Percentiles rank a stretch among this genome's conserved stretches.
These are phyloP conservation scores for Solanum tacnaense DNA, from an alignment of 257 asterid species.

Conservation along the genomic window DNA sequence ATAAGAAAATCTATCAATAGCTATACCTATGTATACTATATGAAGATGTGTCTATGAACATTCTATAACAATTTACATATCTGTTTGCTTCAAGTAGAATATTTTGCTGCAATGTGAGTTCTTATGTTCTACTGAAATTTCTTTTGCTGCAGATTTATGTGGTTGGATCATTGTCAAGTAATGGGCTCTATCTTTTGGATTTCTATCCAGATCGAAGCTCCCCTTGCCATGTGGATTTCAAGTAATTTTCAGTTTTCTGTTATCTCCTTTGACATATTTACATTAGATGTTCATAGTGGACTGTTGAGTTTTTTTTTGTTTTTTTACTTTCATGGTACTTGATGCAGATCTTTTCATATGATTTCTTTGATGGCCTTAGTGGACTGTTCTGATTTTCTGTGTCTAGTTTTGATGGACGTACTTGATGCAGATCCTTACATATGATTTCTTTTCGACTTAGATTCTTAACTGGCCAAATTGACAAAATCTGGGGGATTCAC, in stretches of 20 bases:
- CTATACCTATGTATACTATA: neutral
- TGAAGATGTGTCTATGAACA: neutral
- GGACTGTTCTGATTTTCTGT: neutral
- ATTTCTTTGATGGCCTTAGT: neutral
- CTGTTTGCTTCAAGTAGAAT: neutral
- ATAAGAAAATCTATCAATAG: neutral
- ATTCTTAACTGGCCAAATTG: neutral
- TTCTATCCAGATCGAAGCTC: slow-evolving; percentile 71
- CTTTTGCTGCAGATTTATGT: slow-evolving; percentile 52
- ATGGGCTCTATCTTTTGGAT: slow-evolving; percentile 78
- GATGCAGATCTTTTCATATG: neutral
- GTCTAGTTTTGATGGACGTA: neutral
- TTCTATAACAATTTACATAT: neutral
- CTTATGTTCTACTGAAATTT: neutral
- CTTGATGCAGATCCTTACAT: neutral
- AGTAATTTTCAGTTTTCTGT: slow-evolving; percentile 18
- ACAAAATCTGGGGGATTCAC: neutral
- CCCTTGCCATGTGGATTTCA: slow-evolving; percentile 69
- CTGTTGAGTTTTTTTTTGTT: neutral
- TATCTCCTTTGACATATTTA: neutral
- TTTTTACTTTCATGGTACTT: neutral
- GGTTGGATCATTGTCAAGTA: slow-evolving; percentile 65
- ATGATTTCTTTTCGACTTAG: neutral
- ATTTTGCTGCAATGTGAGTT: neutral
- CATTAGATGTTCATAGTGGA: neutral